Conservation (phyloP, 1,284 basidiomycete species). For the Pseudozyma thailandica region DNA sequence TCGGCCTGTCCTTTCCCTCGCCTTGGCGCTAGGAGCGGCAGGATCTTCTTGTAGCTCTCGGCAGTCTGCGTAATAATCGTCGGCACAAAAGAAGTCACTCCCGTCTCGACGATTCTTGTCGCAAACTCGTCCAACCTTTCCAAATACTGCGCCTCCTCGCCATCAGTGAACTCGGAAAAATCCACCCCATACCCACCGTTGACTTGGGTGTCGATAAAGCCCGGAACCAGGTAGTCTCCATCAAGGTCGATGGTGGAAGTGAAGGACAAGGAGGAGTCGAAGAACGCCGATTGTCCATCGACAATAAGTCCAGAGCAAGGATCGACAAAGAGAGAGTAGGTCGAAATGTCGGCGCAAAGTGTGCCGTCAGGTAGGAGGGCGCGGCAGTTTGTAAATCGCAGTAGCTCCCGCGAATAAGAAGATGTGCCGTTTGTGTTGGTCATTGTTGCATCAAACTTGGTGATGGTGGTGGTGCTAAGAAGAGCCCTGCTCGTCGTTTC, state of each 20-base stretch:
- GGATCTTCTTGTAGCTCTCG: constrained; percentile 68
- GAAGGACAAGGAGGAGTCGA: constrained; percentile 12
- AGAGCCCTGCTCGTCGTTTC: no score
- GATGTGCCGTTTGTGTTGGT: constrained; percentile 4
- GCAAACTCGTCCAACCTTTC: constrained; percentile 78
- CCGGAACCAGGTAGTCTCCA: constrained; percentile 72
- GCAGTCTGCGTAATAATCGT: constrained; percentile 30
- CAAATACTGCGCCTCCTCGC: constrained; percentile 63
- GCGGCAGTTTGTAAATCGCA: constrained; percentile 43
- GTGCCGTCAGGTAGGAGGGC: constrained; percentile 33
- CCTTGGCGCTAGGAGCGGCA: constrained; percentile 70
- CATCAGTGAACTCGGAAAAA: constrained; percentile 75
- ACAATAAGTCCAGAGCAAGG: constrained; percentile 21
- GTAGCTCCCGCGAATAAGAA: background rate
- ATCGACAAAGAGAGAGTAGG: constrained; percentile 38
- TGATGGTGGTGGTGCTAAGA: constrained; percentile 5
- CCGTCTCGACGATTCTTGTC: constrained; percentile 82
- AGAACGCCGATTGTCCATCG: constrained; percentile 42
- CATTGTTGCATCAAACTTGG: background rate
- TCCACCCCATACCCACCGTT: constrained; percentile 91
- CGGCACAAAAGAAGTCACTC: constrained; percentile 80
- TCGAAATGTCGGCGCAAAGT: constrained; percentile 11
- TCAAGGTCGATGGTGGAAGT: constrained; percentile 29
- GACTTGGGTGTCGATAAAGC: constrained; percentile 81
- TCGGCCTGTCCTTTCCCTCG: constrained; percentile 72